Base-by-base conservation (phyloP, 2,329 filamentous ascomycete genomes). In the Sodiomyces alkalinus region DNA sequence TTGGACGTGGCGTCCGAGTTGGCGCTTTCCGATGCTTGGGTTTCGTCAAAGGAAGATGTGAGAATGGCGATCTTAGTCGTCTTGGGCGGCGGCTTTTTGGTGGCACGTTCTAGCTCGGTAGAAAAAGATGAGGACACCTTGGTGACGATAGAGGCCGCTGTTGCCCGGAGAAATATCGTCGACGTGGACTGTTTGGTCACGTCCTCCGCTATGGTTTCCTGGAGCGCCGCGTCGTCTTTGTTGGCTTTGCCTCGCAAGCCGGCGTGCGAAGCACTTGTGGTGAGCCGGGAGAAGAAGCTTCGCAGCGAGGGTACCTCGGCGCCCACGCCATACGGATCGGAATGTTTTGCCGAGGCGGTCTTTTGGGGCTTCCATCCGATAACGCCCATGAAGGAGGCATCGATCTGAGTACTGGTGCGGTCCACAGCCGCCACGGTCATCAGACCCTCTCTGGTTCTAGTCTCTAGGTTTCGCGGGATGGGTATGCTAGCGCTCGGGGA, bases 1-100 rank as follows among this genome's bases (percentile, higher is more conserved):
- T 75, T 71, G 6, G 66, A 58, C 8, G 67, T 46, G 11, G 55
- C 49, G 4, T 60, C 52, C 2, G 56, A 41, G 7, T 54, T 58
- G 3, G 64, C 68, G 11, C 61, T 63, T 33, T 75, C 62, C 0
- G 80, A 77, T 3, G 75, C 73, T 29, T 74, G 58, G 1, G 72
- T 66, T 42, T 90, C 83, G 41, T 92, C 82, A 46, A 87, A 92
- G 0, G 87, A 92, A 12, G 87, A 85, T 1, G 86, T 94, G 27
- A 98, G 55, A 19, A 96, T 80, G 6, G 87, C 79, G 16, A 98
- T 68, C 28, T 74, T 81, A 0, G 90, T 92, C 8, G 68, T 68
- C 47, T 83, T 93, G 1, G 90, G 90, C 1, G 92, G 90, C 3
- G 86, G 82, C 46, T 98, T 98, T 55, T 96, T 94, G 1, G 92